Base-by-base conservation (phyloP, 2,329 filamentous ascomycete genomes). In the Colletotrichum godetiae region DNA sequence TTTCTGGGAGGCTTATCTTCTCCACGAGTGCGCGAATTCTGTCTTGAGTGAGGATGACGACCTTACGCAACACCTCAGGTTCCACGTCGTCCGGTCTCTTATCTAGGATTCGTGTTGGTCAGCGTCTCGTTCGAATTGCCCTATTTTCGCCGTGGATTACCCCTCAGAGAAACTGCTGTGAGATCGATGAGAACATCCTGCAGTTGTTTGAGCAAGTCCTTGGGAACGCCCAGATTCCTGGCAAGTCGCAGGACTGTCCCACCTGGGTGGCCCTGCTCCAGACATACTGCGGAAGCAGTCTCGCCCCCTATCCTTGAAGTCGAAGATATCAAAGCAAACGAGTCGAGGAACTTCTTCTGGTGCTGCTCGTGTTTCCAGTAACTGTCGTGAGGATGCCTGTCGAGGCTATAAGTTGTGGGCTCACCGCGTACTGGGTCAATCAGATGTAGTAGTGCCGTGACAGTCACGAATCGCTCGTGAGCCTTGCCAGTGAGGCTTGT, bases 341-440 rank as follows among this genome's bases (percentile, higher is more conserved):
- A 81, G 68, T 81, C 80, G 1, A 81, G 77, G 35, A 81, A 82
- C 42, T 80, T 82, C 58, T 78, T 76, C 52, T 77, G 75, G 1
- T 77, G 74, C 12, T 77, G 65, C 37, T 75, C 59, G 7, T 65
- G 31, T 3, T 67, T 71, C 73, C 62, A 68, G 0, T 22, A n/a
- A n/a, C 72, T 59, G 12, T 78, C 76, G 56, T 78, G 72, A 6
- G 74, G 74, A 42, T 77, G 59, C 0, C 27, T 55, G 61, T 66
- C 63, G 0, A 66, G 63, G 10, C 63, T 35, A 22, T 66, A 24
- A 37, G 55, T 73, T 4, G 77, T 79, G 5, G 78, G 76, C 53
- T 78, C 76, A 12, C 78, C 79, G 1, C 79, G 76, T 0, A 79
- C 78, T 11, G 68, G 78, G 56, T 80, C 78, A 19, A 80, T 76